Conservation (phyloP, 306 rosid species). For the Sechiopsis laciniata region DNA sequence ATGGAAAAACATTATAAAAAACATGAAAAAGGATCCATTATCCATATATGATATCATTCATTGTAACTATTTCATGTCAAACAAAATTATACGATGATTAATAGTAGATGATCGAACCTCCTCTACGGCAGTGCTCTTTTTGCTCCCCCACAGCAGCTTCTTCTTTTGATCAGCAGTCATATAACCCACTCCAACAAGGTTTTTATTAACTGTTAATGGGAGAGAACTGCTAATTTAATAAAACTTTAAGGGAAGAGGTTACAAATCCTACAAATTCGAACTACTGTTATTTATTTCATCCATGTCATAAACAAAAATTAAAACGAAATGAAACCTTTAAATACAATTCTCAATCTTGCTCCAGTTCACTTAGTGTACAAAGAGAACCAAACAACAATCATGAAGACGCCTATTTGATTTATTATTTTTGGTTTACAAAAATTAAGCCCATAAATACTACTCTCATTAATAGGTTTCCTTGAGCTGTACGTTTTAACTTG, state of each 20-base stretch:
- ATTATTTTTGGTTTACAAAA: no score
- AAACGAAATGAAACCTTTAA: not conserved
- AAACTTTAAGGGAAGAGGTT: not conserved
- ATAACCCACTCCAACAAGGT: slow-evolving; percentile 59
- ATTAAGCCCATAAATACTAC: no score
- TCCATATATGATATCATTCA: not conserved
- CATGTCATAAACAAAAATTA: not conserved
- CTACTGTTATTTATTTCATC: not conserved
- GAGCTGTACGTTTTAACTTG: no score
- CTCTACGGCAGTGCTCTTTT: slow-evolving; percentile 56
- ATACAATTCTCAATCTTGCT: not conserved
- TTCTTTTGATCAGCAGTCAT: slow-evolving; percentile 96
- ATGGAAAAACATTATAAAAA: slow-evolving; percentile 22
- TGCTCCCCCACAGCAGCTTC: slow-evolving; percentile 93
- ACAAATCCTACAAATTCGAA: not conserved
- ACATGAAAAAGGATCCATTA: slow-evolving; percentile 5
- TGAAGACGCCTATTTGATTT: not conserved
- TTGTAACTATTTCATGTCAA: not conserved
- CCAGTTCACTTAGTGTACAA: not conserved
- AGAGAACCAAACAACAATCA: not conserved
- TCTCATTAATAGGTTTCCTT: no score
- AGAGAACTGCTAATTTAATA: not conserved
- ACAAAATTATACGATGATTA: not conserved
- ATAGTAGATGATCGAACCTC: slow-evolving; percentile 48
- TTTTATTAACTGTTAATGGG: slow-evolving; percentile 59